Evolutionary conservation across 2,329 filamentous ascomycete species (phyloP).

Genomic region (Elsinoe arachidis): DNA sequence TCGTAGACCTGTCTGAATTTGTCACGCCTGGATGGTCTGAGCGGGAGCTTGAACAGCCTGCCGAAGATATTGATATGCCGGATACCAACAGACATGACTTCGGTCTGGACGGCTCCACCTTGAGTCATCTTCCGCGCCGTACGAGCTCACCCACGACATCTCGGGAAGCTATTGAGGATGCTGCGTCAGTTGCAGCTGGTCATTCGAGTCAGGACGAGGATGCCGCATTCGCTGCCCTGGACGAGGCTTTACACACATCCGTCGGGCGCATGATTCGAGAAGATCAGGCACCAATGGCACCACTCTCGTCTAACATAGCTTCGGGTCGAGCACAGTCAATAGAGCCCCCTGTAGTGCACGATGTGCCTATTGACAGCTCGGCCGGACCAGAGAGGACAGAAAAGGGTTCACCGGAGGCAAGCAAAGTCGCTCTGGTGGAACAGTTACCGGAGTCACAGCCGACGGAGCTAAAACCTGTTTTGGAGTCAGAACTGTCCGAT

Average conservation of each 20-base stretch:
- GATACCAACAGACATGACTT: neutral
- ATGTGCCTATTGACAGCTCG: neutral
- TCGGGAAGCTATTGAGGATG: neutral
- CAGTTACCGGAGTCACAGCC: no score
- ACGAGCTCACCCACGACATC: neutral
- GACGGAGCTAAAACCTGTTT: no score
- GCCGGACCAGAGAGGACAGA: neutral
- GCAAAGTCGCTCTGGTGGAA: no score
- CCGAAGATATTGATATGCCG: neutral
- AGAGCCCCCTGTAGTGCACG: neutral
- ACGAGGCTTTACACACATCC: slow-evolving; percentile 12
- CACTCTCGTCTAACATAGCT: neutral
- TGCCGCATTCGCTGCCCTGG: slow-evolving; percentile 9
- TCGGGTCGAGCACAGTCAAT: neutral
- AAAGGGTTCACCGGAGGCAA: no score
- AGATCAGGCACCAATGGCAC: neutral
- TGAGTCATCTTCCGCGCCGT: neutral
- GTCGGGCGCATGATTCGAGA: neutral
- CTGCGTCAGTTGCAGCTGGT: slow-evolving; percentile 9
- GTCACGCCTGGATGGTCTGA: neutral
- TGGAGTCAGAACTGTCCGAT: no score
- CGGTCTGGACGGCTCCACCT: neutral
- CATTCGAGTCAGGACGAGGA: slow-evolving; percentile 13
- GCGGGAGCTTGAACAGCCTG: neutral
- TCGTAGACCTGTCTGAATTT: no score